Conservation (phyloP, 768 basidiomycete genomes). For the Xerocomellus amylosporus region DNA sequence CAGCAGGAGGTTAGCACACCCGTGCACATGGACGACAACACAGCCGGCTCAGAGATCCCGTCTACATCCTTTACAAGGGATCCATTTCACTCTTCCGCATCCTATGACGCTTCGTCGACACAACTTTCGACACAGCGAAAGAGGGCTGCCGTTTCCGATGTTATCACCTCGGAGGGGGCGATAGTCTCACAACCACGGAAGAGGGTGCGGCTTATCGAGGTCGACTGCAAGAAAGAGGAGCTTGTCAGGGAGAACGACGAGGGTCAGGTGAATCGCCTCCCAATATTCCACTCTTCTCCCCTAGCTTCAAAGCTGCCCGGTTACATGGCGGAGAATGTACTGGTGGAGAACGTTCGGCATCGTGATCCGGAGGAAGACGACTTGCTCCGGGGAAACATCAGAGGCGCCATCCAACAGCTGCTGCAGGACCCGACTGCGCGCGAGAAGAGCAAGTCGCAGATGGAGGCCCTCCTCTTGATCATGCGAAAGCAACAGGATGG, state of each 20-base stretch:
- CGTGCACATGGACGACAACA: background rate
- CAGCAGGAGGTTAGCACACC: background rate
- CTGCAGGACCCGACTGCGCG: background rate
- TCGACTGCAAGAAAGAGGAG: background rate
- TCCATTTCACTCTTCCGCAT: background rate
- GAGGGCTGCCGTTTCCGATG: background rate
- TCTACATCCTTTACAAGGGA: background rate
- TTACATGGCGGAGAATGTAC: background rate
- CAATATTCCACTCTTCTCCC: background rate
- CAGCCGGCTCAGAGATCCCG: background rate
- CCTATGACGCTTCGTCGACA: background rate
- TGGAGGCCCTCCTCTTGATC: background rate
- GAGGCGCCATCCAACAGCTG: background rate
- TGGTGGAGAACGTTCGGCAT: background rate
- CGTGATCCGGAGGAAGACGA: background rate
- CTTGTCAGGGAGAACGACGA: background rate
- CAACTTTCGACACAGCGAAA: background rate
- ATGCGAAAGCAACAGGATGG: slow-evolving; percentile 2
- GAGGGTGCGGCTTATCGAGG: background rate
- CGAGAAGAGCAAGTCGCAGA: slow-evolving; percentile 1
- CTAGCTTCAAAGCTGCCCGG: background rate
- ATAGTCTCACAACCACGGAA: background rate
- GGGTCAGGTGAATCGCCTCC: background rate
- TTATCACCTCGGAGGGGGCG: background rate
- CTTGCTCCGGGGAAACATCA: background rate